Base-by-base conservation (phyloP, 768 basidiomycete species). In the Mycena chlorophos region DNA sequence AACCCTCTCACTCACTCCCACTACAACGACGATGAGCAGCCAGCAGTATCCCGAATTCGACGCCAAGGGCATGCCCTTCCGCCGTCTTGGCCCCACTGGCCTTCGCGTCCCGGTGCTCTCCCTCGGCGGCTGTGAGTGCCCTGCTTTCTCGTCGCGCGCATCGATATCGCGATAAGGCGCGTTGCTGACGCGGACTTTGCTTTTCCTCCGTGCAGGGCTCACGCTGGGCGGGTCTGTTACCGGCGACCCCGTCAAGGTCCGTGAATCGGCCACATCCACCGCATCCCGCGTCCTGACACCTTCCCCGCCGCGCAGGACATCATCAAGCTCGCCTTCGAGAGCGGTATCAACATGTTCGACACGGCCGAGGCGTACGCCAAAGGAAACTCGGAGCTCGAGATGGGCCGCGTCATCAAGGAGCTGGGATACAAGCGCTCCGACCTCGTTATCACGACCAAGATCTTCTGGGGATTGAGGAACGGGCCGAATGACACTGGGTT, bases 331-430 rank as follows among this genome's bases (percentile, higher is more conserved):
- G 89, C 88, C 2, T 90, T 87, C 61, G 88, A 92, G 51, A 74
- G 79, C 66, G 88, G 89, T 0, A 84, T 89, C 71, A 89, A 88
- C 69, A 83, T 86, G 79, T 85, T 88, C 63, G 85, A 89, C 63
- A 86, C 82, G 19, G 87, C 87, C 0, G 87, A 89, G 63, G 75
- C 72, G 3, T 88, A 89, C 57, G 75, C 82, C 3, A 68, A 73
- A 19, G 89, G 91, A 4, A 77, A 85, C 65, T 87, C 85, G 17
- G 90, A 93, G 71, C 52, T 71, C 13, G 89, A 92, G 69, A 89
- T 93, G 88, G 91, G 91, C 17, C 82, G 87, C 34, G 89, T 85
- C 2, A 81, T 91, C 68, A 84, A 84, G 67, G 89, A 91, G 67
- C 79, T 90, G 17, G 80, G 81, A 6, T 73, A 85, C 61, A 78